Conservation (phyloP, 768 basidiomycete genomes). For the Lactifluus pinguis region DNA sequence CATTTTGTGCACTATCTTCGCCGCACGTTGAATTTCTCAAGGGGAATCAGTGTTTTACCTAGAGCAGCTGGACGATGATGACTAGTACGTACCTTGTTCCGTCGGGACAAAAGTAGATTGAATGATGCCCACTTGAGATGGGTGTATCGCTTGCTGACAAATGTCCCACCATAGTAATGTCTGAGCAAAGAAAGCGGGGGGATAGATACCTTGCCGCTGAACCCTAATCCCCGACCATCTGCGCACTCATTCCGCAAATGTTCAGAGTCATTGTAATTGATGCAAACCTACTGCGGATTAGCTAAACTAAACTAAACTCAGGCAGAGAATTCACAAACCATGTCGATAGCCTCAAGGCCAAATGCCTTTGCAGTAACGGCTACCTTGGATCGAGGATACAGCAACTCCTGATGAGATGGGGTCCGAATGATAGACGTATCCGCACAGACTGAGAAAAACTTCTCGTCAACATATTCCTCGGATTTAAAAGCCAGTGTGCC, state of each 20-base stretch:
- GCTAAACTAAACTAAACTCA: background rate
- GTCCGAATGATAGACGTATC: conserved; percentile 79
- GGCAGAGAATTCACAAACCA: conserved; percentile 39
- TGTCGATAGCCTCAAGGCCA: conserved; percentile 79
- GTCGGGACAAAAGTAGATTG: conserved; percentile 76
- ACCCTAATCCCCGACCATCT: conserved; percentile 77
- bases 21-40: conserved; percentile 69
- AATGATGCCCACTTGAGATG: conserved; percentile 68
- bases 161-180: background rate
- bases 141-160: conserved; percentile 88
- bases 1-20: conserved; percentile 63
- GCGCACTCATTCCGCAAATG: conserved; percentile 64
- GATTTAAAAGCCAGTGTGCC: conserved; percentile 16
- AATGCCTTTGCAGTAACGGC: conserved; percentile 79
- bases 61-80: background rate
- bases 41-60: background rate
- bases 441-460: conserved; percentile 59
- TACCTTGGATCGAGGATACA: conserved; percentile 76
- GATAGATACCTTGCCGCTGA: conserved; percentile 74
- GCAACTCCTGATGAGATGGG: conserved; percentile 60
- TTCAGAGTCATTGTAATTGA: conserved; percentile 70
- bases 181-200: background rate
- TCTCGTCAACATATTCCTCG: background rate
- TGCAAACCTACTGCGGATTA: conserved; percentile 53
- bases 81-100: conserved; percentile 40